These are phyloP conservation scores for Kalaharituber pfeilii DNA, from an alignment of 2,329 filamentous ascomycete genomes.

Conservation along the genomic window DNA sequence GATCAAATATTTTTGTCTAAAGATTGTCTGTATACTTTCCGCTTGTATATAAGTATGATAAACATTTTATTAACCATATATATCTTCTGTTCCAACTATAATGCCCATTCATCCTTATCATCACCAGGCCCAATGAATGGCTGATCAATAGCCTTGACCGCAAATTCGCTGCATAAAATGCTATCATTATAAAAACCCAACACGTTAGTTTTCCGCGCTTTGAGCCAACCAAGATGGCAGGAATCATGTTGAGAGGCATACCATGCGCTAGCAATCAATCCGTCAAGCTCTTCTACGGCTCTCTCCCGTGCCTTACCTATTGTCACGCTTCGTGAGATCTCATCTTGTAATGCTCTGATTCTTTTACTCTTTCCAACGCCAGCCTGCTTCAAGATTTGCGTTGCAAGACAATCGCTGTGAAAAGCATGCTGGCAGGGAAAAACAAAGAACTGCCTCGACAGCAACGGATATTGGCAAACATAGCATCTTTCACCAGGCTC, in stretches of 20 bases:
- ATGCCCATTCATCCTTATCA: slow-evolving; percentile 62
- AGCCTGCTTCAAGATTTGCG: slow-evolving; percentile 65
- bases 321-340: slow-evolving; percentile 60
- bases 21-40: too few relatives aligned
- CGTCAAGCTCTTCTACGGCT: slow-evolving; percentile 75
- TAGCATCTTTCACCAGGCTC: slow-evolving; percentile 92
- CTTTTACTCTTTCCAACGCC: slow-evolving; percentile 57
- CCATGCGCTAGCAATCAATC: slow-evolving; percentile 79
- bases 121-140: slow-evolving; percentile 66
- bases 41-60: too few relatives aligned
- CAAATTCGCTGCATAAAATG: slow-evolving; percentile 85
- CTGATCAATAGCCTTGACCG: slow-evolving; percentile 85
- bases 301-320: slow-evolving; percentile 57
- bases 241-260: slow-evolving; percentile 31
- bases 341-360: slow-evolving; percentile 70
- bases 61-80: too few relatives aligned
- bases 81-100: slow-evolving; percentile 36
- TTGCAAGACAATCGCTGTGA: slow-evolving; percentile 83
- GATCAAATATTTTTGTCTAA: too few relatives aligned
- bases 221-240: slow-evolving; percentile 1
- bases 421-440: slow-evolving; percentile 98
- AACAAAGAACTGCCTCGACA: slow-evolving; percentile 90
- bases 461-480: slow-evolving; percentile 64
- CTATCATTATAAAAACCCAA: slow-evolving; percentile 30
- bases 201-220: background rate